These are phyloP conservation scores for Peronospora belbahrii DNA, from an alignment of 352 stramenopile genomes.

Conservation along the genomic window DNA sequence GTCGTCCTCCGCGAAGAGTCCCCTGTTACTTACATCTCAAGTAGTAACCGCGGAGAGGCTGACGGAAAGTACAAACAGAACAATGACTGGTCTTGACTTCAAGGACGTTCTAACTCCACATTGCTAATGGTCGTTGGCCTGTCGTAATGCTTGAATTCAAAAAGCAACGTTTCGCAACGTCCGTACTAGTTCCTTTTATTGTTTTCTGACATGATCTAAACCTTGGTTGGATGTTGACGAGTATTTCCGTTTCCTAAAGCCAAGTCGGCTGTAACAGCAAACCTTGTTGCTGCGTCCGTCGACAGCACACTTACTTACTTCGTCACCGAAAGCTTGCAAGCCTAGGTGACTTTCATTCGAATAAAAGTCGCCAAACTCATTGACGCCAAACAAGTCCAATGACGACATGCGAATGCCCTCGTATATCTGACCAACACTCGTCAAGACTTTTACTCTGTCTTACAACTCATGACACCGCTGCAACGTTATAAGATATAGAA, in stretches of 20 bases:
- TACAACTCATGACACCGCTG: not conserved
- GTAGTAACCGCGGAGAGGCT: too few species aligned
- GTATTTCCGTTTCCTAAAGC: not conserved
- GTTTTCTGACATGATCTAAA: not conserved
- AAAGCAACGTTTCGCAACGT: not conserved
- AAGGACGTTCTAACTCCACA: not conserved
- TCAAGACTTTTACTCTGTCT: not conserved
- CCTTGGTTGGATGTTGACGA: not conserved
- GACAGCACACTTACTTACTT: not conserved
- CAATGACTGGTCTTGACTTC: not conserved
- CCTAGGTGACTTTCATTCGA: too few species aligned
- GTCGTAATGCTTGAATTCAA: too few species aligned
- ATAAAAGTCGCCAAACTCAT: too few species aligned
- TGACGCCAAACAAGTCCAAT: too few species aligned
- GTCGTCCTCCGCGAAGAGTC: too few species aligned
- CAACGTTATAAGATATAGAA: not conserved
- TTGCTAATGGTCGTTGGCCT: not conserved
- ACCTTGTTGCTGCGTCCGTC: not conserved
- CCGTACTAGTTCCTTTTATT: not conserved
- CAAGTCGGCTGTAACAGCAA: not conserved
- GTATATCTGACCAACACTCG: not conserved
- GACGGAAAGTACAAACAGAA: too few species aligned
- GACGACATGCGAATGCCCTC: too few species aligned
- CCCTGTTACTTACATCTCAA: too few species aligned
- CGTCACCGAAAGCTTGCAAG: too few species aligned